Evolutionary conservation across 257 asterid species (phyloP).

Genomic region (Phtheirospermum japonicum): DNA sequence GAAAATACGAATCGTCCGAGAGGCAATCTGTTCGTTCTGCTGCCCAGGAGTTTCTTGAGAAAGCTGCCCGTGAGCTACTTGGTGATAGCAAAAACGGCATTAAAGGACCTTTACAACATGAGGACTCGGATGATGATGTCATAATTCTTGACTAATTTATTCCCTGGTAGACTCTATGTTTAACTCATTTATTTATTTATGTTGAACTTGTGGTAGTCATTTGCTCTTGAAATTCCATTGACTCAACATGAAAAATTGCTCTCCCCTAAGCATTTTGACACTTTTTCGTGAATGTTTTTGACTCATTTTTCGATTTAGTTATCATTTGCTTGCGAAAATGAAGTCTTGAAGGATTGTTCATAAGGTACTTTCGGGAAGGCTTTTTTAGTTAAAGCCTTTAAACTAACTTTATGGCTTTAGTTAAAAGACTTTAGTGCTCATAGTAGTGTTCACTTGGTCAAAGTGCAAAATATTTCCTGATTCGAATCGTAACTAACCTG

Average conservation of each 20-base stretch:
- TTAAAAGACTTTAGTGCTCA: not conserved
- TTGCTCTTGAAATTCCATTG: not conserved
- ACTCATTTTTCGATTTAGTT: not conserved
- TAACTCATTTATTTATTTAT: not conserved
- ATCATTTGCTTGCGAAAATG: not conserved
- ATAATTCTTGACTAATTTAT: constrained; percentile 47
- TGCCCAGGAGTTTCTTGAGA: constrained; percentile 93
- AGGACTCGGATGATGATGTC: constrained; percentile 64
- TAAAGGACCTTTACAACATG: constrained; percentile 72
- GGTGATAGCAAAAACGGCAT: constrained; percentile 70
- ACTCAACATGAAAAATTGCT: constrained; percentile 23
- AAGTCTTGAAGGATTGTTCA: not conserved
- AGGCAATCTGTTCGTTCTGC: constrained; percentile 76
- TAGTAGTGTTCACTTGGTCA: not conserved
- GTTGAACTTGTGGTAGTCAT: too few species aligned
- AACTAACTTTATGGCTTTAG: too few species aligned
- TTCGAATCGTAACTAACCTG: not conserved
- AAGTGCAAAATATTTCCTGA: not conserved
- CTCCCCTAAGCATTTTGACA: not conserved
- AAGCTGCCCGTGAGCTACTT: constrained; percentile 88
- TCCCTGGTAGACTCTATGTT: constrained; percentile 45
- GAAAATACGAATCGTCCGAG: constrained; percentile 63
- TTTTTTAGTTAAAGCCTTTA: not conserved
- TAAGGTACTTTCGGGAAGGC: not conserved
- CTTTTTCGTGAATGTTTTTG: not conserved